Evolutionary conservation across 108 stramenopile species (phyloP).

Genomic region (Cyclostephanos invisitatus): DNA sequence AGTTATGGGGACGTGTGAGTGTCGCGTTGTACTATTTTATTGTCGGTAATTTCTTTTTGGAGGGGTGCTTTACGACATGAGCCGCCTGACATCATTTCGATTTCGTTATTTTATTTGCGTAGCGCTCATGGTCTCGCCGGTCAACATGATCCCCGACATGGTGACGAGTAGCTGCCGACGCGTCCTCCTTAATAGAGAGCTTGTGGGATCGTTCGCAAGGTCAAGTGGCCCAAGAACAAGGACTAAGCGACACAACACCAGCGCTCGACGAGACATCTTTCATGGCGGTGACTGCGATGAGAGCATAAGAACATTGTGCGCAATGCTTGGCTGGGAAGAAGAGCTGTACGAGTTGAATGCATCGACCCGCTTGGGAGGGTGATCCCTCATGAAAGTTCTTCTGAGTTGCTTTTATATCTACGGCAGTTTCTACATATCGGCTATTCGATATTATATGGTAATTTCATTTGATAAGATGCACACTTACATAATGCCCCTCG

Average conservation of each 20-base stretch:
- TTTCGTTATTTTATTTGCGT: not conserved
- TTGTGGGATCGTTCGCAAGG: constrained; percentile 57
- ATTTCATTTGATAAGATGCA: too few relatives aligned
- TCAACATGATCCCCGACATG: constrained; percentile 75
- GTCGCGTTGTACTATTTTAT: constrained; percentile 38
- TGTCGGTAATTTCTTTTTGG: constrained; percentile 51
- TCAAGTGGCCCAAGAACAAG: constrained; percentile 36
- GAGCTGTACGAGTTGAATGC: constrained; percentile 51
- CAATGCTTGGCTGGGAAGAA: constrained; percentile 74
- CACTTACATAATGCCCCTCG: too few relatives aligned
- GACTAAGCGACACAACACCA: constrained; percentile 39
- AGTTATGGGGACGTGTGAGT: constrained; percentile 83
- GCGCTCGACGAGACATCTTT: constrained; percentile 63
- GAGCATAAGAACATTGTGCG: constrained; percentile 51
- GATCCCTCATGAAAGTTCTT: not conserved
- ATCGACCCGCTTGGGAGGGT: constrained; percentile 20
- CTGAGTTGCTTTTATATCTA: too few relatives aligned
- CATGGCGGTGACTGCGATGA: constrained; percentile 85
- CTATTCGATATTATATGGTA: too few relatives aligned
- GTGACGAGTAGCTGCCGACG: constrained; percentile 53
- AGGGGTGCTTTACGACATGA: not conserved
- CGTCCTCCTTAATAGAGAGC: constrained; percentile 74
- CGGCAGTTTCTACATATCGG: too few relatives aligned
- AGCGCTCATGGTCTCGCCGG: constrained; percentile 55
- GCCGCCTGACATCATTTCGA: not conserved